phyloP scores from a whole-genome alignment of 768 basidiomycete species.

The Kwoniella pini region DNA sequence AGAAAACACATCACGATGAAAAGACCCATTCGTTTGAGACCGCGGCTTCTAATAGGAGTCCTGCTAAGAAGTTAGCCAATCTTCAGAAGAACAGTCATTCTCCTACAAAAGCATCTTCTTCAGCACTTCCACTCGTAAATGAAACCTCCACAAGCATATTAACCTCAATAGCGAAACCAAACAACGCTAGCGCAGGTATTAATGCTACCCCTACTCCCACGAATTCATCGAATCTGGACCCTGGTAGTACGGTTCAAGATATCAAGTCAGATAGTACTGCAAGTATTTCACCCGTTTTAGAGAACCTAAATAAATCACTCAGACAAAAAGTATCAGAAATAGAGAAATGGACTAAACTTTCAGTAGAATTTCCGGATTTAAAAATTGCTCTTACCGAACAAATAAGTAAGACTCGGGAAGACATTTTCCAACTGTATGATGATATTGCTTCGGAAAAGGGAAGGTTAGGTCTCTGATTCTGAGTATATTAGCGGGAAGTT shows the following conservation, averaged over 20 bases:
- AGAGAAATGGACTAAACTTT: constrained; percentile 5
- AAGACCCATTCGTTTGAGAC: not conserved
- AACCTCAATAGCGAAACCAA: too few species aligned
- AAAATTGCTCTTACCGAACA: constrained; percentile 10
- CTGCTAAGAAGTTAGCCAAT: not conserved
- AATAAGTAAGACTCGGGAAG: constrained; percentile 10
- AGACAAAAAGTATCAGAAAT: constrained; percentile 17
- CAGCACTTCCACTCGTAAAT: too few species aligned
- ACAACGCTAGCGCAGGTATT: too few species aligned
- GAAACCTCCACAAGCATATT: too few species aligned
- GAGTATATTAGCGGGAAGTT: too few species aligned
- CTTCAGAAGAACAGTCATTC: too few species aligned
- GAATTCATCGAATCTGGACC: too few species aligned
- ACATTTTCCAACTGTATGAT: constrained; percentile 22
- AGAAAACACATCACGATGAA: not conserved
- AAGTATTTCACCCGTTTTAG: not conserved
- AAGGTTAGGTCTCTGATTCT: not conserved
- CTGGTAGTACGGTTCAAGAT: too few species aligned
- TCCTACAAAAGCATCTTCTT: not conserved
- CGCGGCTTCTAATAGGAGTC: not conserved
- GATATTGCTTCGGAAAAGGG: constrained; percentile 11
- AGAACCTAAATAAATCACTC: not conserved
- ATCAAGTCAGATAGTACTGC: not conserved
- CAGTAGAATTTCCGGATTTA: constrained; percentile 4
- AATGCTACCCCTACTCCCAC: too few species aligned